A percentile compares a stretch with the other conserved stretches of the same genome.
Conservation (phyloP, 116 monocot genomes). For the Phalaenopsis hybrid region DNA sequence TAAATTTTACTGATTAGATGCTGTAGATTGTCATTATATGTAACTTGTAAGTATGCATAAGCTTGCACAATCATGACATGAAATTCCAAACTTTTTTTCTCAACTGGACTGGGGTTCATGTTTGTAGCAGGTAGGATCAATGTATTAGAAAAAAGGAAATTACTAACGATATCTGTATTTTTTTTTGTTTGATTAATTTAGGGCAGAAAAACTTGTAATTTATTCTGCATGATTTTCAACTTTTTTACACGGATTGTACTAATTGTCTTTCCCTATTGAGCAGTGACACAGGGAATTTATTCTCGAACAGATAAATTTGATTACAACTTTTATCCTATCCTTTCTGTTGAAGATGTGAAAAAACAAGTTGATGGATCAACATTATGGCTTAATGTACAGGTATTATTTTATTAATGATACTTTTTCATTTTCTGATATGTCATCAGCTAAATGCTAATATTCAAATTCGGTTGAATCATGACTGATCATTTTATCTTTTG, state of each 20-base stretch:
- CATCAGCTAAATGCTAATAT: not conserved
- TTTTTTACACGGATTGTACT: not conserved
- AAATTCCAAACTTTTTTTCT: not conserved
- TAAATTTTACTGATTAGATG: not conserved
- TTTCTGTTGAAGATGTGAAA: conserved; percentile 28
- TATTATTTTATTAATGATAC: conserved; percentile 3
- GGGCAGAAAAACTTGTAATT: not conserved
- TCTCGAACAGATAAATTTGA: conserved; percentile 33
- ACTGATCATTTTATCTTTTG: not conserved
- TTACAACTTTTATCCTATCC: not conserved
- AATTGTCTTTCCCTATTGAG: conserved; percentile 6
- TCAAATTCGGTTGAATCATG: not conserved
- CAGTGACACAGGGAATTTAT: conserved; percentile 37
- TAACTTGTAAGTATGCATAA: not conserved
- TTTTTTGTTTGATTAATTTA: not conserved
- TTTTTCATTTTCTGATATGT: not conserved
- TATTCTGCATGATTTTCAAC: too few species aligned
- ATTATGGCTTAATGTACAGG: conserved; percentile 61
- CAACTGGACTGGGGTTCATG: not conserved
- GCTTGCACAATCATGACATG: not conserved
- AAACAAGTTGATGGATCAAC: conserved; percentile 4
- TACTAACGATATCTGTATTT: not conserved
- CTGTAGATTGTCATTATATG: not conserved
- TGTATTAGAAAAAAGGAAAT: not conserved
- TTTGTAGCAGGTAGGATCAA: not conserved